Evolutionary conservation across 2,329 filamentous ascomycete species (phyloP).

Genomic region (Ophiostoma australiae): DNA sequence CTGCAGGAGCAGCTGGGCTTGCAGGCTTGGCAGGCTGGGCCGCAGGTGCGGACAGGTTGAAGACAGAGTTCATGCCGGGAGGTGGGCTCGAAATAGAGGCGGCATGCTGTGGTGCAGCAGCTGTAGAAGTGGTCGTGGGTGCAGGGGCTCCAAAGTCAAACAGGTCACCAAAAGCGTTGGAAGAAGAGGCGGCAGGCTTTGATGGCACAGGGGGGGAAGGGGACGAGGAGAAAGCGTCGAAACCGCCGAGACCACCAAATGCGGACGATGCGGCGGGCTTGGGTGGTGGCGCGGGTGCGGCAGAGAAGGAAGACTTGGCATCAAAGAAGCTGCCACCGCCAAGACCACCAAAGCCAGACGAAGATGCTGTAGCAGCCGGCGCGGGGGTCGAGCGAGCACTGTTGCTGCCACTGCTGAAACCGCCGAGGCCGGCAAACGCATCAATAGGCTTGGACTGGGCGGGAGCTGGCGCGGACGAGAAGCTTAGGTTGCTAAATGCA

Average conservation of each 20-base stretch:
- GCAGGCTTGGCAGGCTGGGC: constrained; percentile 37
- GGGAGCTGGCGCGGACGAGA: constrained; percentile 38
- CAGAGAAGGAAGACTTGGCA: constrained; percentile 59
- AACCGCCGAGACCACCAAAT: constrained; percentile 59
- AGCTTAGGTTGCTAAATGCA: constrained; percentile 41
- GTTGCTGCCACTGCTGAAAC: constrained; percentile 32
- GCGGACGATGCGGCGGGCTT: constrained; percentile 23
- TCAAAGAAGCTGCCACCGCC: constrained; percentile 83
- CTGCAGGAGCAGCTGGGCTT: constrained; percentile 40
- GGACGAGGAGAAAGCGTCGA: constrained; percentile 26
- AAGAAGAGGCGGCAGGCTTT: constrained; percentile 39
- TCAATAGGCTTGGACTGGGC: constrained; percentile 29
- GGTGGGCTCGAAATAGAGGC: constrained; percentile 39
- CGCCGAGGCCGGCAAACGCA: constrained; percentile 25
- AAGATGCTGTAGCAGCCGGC: constrained; percentile 30
- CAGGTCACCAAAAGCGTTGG: constrained; percentile 67
- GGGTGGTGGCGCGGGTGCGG: neutral
- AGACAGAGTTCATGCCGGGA: constrained; percentile 59
- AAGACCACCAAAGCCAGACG: constrained; percentile 47
- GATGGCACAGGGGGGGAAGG: constrained; percentile 34
- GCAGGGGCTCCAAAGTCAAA: constrained; percentile 63
- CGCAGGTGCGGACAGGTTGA: constrained; percentile 65
- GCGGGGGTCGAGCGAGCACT: constrained; percentile 14
- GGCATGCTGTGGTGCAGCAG: constrained; percentile 40
- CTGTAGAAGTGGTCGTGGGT: constrained; percentile 13